Evolutionary conservation across 306 rosid species (phyloP), one percentile per base, ranked within the genome.

Genomic region (Vicia villosa): DNA sequence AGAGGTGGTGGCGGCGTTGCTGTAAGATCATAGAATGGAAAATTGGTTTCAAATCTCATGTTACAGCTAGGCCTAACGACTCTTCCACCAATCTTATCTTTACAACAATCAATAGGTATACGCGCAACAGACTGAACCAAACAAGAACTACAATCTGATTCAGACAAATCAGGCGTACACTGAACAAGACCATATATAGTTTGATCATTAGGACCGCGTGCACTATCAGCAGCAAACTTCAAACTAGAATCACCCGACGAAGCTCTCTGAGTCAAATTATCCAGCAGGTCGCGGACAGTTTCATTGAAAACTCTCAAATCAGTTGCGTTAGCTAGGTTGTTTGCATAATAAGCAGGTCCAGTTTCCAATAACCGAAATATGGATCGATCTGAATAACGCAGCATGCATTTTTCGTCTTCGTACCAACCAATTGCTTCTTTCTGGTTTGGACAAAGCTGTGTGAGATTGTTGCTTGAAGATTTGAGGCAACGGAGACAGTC

Each of bases 91-190:
- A 11, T 38, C 63, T 5, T 58, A 4, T 32, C 55, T 8, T 10
- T 12, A 36, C 69, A 66, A 63, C 70, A 50, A 3, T n/a, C 34
- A 30, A 30, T 16, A 3, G 21, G 57, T n/a, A 71, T 58, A 2
- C 2, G 3, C 8, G 5, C 5, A 12, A 60, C 61, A 3, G 69
- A 49, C 0, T 2, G 0, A 17, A 0, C 10, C 11, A 81, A 42
- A 56, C 88, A 84, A 3, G 1, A 2, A 10, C 0, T 14, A 47
- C 88, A 84, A 0, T 63, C 41, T 7, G 0, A 0, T 4, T 8
- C 3, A 0, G 72, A 51, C 43, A 84, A 50, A 64, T 84, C 82
- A 11, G 82, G 86, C 0, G 82, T 72, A 66, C 88, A 81, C 57
- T 84, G 88, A 9, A 54, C 67, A 13, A 75, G 51, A 38, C 74